Conservation (phyloP, 108 stramenopile genomes). For the Stephanodiscus minutulus region DNA sequence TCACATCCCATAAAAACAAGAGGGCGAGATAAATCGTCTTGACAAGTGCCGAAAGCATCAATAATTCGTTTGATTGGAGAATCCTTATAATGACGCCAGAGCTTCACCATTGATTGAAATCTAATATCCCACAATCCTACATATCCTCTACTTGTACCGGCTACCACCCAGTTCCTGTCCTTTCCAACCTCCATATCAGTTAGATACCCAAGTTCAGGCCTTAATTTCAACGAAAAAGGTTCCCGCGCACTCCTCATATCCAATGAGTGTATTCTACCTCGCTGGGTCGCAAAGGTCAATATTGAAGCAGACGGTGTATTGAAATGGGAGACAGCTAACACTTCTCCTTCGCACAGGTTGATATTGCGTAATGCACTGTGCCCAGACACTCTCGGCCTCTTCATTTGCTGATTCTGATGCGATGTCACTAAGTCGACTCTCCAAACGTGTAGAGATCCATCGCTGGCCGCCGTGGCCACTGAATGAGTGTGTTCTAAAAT, state of each 20-base stretch:
- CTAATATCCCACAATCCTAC: constrained; percentile 80
- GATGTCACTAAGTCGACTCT: constrained; percentile 71
- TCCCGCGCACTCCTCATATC: constrained; percentile 74
- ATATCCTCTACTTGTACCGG: constrained; percentile 79
- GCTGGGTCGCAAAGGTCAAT: constrained; percentile 82
- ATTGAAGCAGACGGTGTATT: constrained; percentile 84
- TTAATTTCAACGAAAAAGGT: constrained; percentile 73
- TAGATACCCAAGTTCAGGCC: constrained; percentile 89
- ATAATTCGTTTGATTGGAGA: constrained; percentile 83
- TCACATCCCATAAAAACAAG: constrained; percentile 88
- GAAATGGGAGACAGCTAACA: constrained; percentile 90
- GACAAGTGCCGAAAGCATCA: constrained; percentile 64
- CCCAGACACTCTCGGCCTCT: constrained; percentile 67
- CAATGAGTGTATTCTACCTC: constrained; percentile 79
- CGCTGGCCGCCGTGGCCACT: constrained; percentile 84
- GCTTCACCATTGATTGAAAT: constrained; percentile 78
- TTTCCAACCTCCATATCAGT: constrained; percentile 84
- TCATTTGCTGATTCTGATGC: constrained; percentile 26
- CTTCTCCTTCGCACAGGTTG: constrained; percentile 80
- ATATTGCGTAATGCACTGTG: constrained; percentile 51
- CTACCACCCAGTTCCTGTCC: constrained; percentile 88
- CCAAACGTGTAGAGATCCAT: constrained; percentile 92
- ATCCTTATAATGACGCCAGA: constrained; percentile 88
- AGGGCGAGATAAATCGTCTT: constrained; percentile 57
- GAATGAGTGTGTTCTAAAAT: constrained; percentile 91